Evolutionary conservation across 2,329 filamentous ascomycete species (phyloP).

Genomic region (Beauveria sp.): DNA sequence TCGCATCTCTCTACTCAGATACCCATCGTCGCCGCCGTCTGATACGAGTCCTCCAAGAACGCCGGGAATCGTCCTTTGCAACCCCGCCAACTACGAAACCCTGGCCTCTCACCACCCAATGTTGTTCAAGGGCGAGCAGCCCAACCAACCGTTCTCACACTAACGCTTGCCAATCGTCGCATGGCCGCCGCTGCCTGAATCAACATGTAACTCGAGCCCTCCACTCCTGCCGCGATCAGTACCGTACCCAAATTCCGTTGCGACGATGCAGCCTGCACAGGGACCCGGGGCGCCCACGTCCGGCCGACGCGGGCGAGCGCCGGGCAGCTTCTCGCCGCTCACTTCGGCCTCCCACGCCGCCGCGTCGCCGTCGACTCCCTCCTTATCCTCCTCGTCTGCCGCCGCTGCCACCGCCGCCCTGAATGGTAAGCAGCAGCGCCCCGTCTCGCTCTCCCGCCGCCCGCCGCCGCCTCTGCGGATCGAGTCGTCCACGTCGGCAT

Average conservation of each 20-base stretch:
- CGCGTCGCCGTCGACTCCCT: conserved; percentile 11
- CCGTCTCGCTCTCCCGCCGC: conserved; percentile 19
- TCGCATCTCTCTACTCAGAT: background rate
- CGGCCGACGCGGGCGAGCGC: conserved; percentile 37
- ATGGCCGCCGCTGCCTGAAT: background rate
- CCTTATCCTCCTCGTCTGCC: conserved; percentile 15
- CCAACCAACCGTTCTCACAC: background rate
- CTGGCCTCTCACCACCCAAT: background rate
- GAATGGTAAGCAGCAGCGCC: conserved; percentile 15
- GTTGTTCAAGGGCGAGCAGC: background rate
- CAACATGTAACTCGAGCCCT: conserved; percentile 1
- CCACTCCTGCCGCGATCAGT: background rate
- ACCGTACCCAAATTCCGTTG: conserved; percentile 19
- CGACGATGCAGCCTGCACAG: conserved; percentile 39
- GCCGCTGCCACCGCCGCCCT: conserved; percentile 17
- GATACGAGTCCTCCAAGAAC: background rate
- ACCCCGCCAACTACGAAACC: background rate
- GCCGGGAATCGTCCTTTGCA: background rate
- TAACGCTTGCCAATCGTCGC: background rate
- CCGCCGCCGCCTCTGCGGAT: conserved; percentile 27
- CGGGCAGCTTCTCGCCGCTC: conserved; percentile 50
- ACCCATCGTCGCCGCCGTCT: background rate
- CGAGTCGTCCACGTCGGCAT: conserved; percentile 18
- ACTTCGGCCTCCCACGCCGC: conserved; percentile 22
- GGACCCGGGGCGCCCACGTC: conserved; percentile 21